These are phyloP conservation scores for Vanrija sp. DNA, from an alignment of 1,284 basidiomycete species.

Conservation along the genomic window DNA sequence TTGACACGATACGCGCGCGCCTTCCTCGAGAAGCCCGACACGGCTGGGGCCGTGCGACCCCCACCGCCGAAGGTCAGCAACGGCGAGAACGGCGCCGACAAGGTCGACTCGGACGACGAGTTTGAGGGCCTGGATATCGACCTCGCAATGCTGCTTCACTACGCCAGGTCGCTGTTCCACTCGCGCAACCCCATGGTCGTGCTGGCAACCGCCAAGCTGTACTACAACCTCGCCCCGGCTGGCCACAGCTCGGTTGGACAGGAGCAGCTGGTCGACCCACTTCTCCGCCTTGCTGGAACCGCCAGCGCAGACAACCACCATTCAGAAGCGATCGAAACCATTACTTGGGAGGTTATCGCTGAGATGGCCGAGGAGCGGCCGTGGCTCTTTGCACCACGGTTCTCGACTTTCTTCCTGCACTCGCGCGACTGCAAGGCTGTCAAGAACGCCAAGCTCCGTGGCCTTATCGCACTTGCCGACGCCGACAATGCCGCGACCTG, in stretches of 20 bases:
- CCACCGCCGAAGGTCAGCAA: not conserved
- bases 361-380: conserved; percentile 61
- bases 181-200: conserved; percentile 83
- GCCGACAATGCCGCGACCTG: conserved; percentile 65
- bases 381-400: conserved; percentile 61
- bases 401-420: conserved; percentile 65
- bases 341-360: conserved; percentile 67
- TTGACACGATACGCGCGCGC: conserved; percentile 70
- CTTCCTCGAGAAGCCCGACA: conserved; percentile 72
- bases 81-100: not conserved
- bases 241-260: conserved; percentile 34
- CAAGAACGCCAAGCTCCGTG: conserved; percentile 68
- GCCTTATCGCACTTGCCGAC: conserved; percentile 63
- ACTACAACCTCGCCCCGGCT: conserved; percentile 68
- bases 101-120: conserved; percentile 30
- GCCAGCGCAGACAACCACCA: conserved; percentile 54
- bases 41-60: conserved; percentile 7
- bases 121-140: conserved; percentile 64
- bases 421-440: conserved; percentile 61
- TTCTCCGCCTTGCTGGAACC: conserved; percentile 47
- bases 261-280: conserved; percentile 35
- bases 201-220: conserved; percentile 64
- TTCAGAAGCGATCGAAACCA: conserved; percentile 64
- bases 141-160: conserved; percentile 68
- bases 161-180: conserved; percentile 70